phyloP scores from a whole-genome alignment of 169 alveolate genomes.

The Fabrea salina region DNA sequence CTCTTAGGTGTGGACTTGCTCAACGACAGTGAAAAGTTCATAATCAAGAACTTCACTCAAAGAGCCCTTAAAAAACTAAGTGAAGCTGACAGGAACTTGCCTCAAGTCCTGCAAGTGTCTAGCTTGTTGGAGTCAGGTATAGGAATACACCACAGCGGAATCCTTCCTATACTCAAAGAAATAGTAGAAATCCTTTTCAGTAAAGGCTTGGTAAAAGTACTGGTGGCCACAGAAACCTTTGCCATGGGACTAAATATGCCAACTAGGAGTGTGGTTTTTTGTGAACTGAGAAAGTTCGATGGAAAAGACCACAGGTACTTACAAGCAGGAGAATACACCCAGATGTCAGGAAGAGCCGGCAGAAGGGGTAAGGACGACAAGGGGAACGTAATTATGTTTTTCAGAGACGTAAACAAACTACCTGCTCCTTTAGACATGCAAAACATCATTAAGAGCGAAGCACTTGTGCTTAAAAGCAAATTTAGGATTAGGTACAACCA shows the following conservation, averaged over 20 bases:
- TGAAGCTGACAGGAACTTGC: conserved; percentile 86
- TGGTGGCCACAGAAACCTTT: conserved; percentile 98
- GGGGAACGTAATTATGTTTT: conserved; percentile 93
- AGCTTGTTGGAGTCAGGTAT: conserved; percentile 91
- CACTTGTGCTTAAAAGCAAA: conserved; percentile 85
- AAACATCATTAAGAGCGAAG: conserved; percentile 80
- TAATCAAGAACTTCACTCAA: conserved; percentile 83
- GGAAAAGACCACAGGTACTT: conserved; percentile 86
- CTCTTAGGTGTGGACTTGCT: conserved; percentile 82
- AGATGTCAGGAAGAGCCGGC: conserved; percentile 99
- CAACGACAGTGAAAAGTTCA: conserved; percentile 74
- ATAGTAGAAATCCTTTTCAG: conserved; percentile 96
- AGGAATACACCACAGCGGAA: conserved; percentile 99
- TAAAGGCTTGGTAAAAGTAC: conserved; percentile 92
- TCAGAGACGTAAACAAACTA: conserved; percentile 79
- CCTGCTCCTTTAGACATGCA: conserved; percentile 88
- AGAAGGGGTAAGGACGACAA: conserved; percentile 97
- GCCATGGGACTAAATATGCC: conserved; percentile 99
- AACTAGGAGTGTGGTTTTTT: conserved; percentile 96
- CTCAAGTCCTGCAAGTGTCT: conserved; percentile 82
- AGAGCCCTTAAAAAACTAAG: conserved; percentile 76
- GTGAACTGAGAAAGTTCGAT: conserved; percentile 91
- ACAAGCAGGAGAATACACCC: conserved; percentile 96
- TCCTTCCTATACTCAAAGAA: conserved; percentile 97
- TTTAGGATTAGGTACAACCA: conserved; percentile 89